These are phyloP conservation scores for Cenchrus purpureus DNA, from an alignment of 176 grass and related monocot species.

Conservation along the genomic window DNA sequence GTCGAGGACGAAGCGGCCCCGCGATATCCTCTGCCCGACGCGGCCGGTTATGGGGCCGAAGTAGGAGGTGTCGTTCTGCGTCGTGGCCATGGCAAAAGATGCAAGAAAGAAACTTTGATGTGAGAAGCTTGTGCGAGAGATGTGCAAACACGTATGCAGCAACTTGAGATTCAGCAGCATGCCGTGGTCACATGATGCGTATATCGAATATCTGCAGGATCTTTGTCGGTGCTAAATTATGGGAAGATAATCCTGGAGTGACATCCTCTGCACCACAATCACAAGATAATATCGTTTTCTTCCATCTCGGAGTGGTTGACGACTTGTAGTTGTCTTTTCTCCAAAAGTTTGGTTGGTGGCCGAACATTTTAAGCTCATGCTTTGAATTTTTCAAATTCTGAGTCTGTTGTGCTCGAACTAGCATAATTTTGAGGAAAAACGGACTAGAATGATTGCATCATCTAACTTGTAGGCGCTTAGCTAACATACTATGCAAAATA, in stretches of 20 bases:
- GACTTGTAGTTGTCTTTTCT: not conserved
- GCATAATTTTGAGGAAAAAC: not conserved
- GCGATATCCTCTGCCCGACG: conserved; percentile 65
- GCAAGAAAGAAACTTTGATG: no score
- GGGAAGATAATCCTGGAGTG: not conserved
- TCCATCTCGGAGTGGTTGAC: not conserved
- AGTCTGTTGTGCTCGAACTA: not conserved
- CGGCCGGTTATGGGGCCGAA: conserved; percentile 82
- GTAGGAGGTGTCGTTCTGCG: conserved; percentile 66
- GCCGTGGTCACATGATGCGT: not conserved
- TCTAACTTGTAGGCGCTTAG: no score
- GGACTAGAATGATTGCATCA: not conserved
- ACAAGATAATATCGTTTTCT: not conserved
- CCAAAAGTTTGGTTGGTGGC: not conserved
- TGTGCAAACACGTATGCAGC: not conserved
- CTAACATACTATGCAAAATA: no score
- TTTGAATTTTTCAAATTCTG: not conserved
- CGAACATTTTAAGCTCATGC: not conserved
- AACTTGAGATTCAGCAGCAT: not conserved
- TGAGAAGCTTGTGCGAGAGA: no score
- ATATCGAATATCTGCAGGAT: not conserved
- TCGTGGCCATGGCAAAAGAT: not conserved
- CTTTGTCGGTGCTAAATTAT: conserved; percentile 14
- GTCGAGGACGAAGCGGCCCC: conserved; percentile 65
- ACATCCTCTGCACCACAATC: not conserved